phyloP scores from a whole-genome alignment of 805 yeast genomes.

The Schizosaccharomyces octosporus region DNA sequence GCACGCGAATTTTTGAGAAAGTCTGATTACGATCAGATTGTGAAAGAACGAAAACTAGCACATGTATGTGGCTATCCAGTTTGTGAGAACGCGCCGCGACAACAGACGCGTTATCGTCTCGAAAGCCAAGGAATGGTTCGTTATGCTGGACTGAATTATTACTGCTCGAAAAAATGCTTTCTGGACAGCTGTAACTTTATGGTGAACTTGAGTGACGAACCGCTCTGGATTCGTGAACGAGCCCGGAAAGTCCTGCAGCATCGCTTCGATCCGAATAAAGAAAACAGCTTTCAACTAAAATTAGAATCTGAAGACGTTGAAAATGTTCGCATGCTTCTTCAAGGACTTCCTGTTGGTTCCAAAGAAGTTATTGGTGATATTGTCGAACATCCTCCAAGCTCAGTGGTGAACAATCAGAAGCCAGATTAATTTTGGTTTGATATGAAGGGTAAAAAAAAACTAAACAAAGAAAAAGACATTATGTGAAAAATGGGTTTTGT shows the following conservation, averaged over 20 bases:
- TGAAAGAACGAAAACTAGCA: background rate
- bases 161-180: background rate
- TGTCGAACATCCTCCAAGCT: background rate
- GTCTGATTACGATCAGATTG: background rate
- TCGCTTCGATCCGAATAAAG: background rate
- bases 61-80: constrained; percentile 1
- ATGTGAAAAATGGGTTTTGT: too few relatives aligned
- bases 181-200: background rate
- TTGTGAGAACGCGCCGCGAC: background rate
- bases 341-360: background rate
- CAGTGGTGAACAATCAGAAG: background rate
- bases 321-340: background rate
- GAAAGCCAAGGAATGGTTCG: background rate
- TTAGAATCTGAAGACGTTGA: background rate
- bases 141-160: background rate
- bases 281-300: background rate
- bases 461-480: too few relatives aligned
- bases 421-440: background rate
- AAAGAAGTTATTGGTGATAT: background rate
- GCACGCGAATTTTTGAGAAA: background rate
- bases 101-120: background rate
- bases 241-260: background rate
- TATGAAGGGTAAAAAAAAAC: background rate
- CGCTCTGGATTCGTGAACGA: background rate
- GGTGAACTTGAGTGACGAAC: background rate